Percentiles rank a stretch among this genome's conserved stretches.
Evolutionary conservation across 78 protist species (phyloP).

Genomic region (Isochrysis galbana): DNA sequence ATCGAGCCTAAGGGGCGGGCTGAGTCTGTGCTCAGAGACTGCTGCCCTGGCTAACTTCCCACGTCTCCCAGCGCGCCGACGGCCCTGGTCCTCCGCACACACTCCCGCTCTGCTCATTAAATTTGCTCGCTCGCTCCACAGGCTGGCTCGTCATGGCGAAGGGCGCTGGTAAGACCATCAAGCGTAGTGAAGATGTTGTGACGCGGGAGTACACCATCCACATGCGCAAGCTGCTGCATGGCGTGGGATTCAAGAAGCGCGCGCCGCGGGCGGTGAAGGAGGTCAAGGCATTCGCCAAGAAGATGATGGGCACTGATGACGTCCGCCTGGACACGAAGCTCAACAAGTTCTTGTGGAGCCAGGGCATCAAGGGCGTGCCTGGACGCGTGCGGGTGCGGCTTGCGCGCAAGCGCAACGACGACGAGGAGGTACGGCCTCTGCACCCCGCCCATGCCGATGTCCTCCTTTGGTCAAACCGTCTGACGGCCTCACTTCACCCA

Average conservation of each 20-base stretch:
- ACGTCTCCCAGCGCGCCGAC: too few species aligned
- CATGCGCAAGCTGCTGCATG: slow-evolving; percentile 80
- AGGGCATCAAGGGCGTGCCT: slow-evolving; percentile 85
- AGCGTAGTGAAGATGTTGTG: slow-evolving; percentile 37
- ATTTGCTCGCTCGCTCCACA: too few species aligned
- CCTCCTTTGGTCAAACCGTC: too few species aligned
- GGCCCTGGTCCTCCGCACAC: too few species aligned
- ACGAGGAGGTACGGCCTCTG: slow-evolving; percentile 81
- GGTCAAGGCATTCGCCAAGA: slow-evolving; percentile 75
- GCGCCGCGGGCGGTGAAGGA: slow-evolving; percentile 89
- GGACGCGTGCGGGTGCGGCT: slow-evolving; percentile 88
- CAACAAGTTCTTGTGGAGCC: slow-evolving; percentile 83
- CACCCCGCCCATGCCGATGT: too few species aligned
- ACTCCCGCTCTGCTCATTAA: too few species aligned
- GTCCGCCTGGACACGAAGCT: slow-evolving; percentile 83
- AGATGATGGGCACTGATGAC: slow-evolving; percentile 86
- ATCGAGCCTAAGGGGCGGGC: too few species aligned
- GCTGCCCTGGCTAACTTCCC: too few species aligned
- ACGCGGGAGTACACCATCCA: slow-evolving; percentile 88
- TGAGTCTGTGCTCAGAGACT: too few species aligned
- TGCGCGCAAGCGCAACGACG: slow-evolving; percentile 85
- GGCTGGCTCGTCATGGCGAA: neutral
- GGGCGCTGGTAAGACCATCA: neutral
- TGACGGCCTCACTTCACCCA: neutral
- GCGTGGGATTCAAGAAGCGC: slow-evolving; percentile 83